Evolutionary conservation across 495 filamentous ascomycete species (phyloP), one percentile per base, ranked within the genome.

Genomic region (Amphirosellinia nigrospora): DNA sequence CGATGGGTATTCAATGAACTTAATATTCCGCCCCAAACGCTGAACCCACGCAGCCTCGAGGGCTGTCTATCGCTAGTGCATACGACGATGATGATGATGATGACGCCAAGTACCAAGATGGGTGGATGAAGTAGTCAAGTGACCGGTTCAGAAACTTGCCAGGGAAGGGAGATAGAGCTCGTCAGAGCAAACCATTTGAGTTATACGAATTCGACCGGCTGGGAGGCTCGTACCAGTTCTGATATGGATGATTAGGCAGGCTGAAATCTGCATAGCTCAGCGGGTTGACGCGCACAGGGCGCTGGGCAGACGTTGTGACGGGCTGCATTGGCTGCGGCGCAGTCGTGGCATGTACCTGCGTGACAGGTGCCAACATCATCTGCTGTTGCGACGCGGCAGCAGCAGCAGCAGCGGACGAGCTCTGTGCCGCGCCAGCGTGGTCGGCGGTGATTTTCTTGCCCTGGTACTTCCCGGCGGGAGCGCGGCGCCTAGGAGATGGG

Each of bases 201-300:
- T 70, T 71, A 45, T 73, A 71, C 28, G 70, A 34, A n/a, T 73
- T 74, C 36, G 75, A 78, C 30, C 76, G 74, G 60, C 78, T 86
- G 15, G 83, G 83, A 38, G 84, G 83, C 56, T 82, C 78, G 60
- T 91, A 92, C 73, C 85, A 87, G 59, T 85, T 86, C 75, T 91
- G 88, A 74, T 94, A 95, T 13, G 93, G 92, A 80, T 93, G 92
- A 73, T 90, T 88, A 19, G 89, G 89, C 74, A 89, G 80, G 19
- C 84, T 86, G 75, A 95, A 94, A 71, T 94, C 92, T 0, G 91
- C 90, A 55, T 85, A 85, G 36, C 88, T 83, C 41, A 93, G 71
- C 8, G 91, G 93, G 74, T 94, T 94, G 10, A 88, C 78, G 6
- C 80, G 68, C 39, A 81, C 79, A 7, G 85, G 83, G 21, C 73